Conservation (phyloP, 495 filamentous ascomycete genomes). For the Rhypophila decipiens region DNA sequence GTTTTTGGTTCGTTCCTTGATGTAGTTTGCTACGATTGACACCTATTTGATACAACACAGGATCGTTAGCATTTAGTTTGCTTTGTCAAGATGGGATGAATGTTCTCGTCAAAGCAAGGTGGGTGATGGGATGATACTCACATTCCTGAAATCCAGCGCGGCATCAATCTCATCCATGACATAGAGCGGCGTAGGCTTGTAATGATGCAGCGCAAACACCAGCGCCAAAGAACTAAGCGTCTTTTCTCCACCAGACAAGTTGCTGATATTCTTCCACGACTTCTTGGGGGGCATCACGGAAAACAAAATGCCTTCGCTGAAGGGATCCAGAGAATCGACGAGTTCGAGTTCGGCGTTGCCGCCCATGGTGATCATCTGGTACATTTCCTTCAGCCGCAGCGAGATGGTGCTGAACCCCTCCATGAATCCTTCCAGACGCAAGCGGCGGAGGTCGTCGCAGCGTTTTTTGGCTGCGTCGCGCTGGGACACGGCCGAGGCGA, state of each 20-base stretch:
- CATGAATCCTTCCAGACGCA: conserved; percentile 95
- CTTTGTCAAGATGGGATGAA: no score
- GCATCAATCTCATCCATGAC: conserved; percentile 99
- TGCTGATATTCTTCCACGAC: conserved; percentile 98
- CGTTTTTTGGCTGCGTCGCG: conserved; percentile 85
- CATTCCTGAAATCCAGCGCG: conserved; percentile 94
- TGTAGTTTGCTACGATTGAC: conserved; percentile 95
- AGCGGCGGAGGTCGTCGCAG: conserved; percentile 81
- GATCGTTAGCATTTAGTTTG: neutral
- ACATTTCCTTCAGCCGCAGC: conserved; percentile 97
- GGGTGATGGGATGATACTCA: conserved; percentile 39
- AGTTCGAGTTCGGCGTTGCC: conserved; percentile 96
- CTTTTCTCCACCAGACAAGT: conserved; percentile 93
- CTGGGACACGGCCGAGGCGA: conserved; percentile 63
- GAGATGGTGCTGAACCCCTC: conserved; percentile 93
- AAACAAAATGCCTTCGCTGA: conserved; percentile 94
- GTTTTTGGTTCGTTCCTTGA: conserved; percentile 98
- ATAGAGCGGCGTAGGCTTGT: conserved; percentile 94
- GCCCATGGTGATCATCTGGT: conserved; percentile 99
- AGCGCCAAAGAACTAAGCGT: conserved; percentile 88
- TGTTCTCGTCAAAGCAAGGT: conserved; percentile 14
- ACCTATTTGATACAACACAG: conserved; percentile 52
- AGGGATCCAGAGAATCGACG: conserved; percentile 91
- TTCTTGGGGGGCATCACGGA: conserved; percentile 99
- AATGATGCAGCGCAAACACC: conserved; percentile 96